These are phyloP conservation scores for Rhypophila decipiens DNA, from an alignment of 495 filamentous ascomycete genomes.

Conservation along the genomic window DNA sequence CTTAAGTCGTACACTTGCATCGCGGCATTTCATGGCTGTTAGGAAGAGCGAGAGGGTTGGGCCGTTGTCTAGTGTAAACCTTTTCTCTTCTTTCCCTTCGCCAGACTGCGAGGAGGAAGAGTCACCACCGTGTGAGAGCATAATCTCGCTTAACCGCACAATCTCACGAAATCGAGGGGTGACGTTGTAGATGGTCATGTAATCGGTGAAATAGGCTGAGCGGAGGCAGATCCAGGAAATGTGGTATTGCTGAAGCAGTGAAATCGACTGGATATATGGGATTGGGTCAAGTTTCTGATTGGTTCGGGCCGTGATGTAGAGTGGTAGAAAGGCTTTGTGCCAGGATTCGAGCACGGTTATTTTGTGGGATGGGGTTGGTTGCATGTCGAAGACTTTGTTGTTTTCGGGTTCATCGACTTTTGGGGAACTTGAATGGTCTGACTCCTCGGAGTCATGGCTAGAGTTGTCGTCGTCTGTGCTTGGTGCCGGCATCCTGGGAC, in stretches of 20 bases:
- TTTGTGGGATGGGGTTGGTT: not conserved
- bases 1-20: slow-evolving; percentile 7
- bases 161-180: slow-evolving; percentile 16
- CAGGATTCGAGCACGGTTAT: slow-evolving; percentile 10
- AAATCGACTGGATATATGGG: slow-evolving; percentile 8
- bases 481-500: not conserved
- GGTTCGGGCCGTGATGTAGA: slow-evolving; percentile 4
- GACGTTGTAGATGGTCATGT: slow-evolving; percentile 2
- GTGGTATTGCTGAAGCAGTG: slow-evolving; percentile 15
- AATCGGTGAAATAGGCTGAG: slow-evolving; percentile 5
- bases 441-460: too few relatives aligned
- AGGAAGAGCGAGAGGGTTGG: slow-evolving; percentile 14
- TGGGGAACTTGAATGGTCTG: too few relatives aligned
- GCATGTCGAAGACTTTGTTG: slow-evolving; percentile 1
- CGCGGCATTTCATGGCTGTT: slow-evolving; percentile 13
- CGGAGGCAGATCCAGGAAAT: slow-evolving; percentile 7
- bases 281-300: not conserved
- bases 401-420: not conserved
- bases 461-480: not conserved
- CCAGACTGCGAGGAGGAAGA: slow-evolving; percentile 5
- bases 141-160: slow-evolving; percentile 9
- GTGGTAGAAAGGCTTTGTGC: slow-evolving; percentile 10
- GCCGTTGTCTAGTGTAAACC: slow-evolving; percentile 20
- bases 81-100: slow-evolving; percentile 1
- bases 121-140: slow-evolving; percentile 13